Base-by-base conservation (phyloP, 208 protist genomes). In the Leishmania guyanensis region DNA sequence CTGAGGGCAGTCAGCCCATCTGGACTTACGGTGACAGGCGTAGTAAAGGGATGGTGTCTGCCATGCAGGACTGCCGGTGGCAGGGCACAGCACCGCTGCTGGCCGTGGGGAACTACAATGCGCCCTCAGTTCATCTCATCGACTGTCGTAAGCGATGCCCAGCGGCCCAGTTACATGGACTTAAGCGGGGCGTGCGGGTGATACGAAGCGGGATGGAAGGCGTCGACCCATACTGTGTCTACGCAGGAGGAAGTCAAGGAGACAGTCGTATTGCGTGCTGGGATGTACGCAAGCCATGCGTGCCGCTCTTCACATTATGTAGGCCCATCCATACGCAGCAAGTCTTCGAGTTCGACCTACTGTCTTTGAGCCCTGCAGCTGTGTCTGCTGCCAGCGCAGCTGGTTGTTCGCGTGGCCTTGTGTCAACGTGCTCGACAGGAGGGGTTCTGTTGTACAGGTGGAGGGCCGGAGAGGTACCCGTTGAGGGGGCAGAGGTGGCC, bases 231-330 rank as follows among this genome's bases (percentile, higher is more conserved):
- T 68, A 73, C n/a, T 76, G 22, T 39, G 36, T 88, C n/a, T 88
- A 81, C 53, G 84, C 65, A 1, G 77, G 80, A 12, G 84, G 84
- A 36, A 75, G 71, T 39, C 74, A 80, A 62, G 83, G 87, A 3
- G 90, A 93, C 26, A 85, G 86, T 48, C 74, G 86, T 66, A 92
- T 96, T 69, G 60, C 89, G 12, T 89, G 90, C 84, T 96, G 92
- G 92, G 92, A 96, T 73, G 69, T 94, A 60, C 89, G 92, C 5
- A 75, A 79, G 22, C 85, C 89, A 33, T 74, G 73, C 39, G 50
- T 76, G 26, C 72, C 88, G 22, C 73, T 96, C 17, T 65, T 70
- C 43, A 80, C 75, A 20, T 82, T 90, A 58, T 54, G 72, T 0
- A 84, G 90, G 17, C 75, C 73, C 16, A 39, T 91, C 33, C 33